Conservation (phyloP, 1,139 yeast species). For the Pichiaceae sp. region DNA sequence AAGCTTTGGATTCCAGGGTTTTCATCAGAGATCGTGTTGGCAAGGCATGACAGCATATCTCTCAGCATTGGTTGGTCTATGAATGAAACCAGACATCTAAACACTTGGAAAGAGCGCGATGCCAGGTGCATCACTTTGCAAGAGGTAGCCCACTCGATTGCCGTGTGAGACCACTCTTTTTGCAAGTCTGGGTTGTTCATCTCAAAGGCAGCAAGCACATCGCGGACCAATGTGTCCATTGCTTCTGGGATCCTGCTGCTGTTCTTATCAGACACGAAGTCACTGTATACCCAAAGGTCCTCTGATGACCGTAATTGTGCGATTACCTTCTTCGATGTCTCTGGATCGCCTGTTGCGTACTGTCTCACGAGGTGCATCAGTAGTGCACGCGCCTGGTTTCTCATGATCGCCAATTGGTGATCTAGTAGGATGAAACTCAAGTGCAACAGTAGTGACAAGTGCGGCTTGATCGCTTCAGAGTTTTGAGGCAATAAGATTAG, state of each 20-base stretch:
- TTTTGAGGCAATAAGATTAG: conserved; percentile 47
- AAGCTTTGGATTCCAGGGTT: conserved; percentile 90
- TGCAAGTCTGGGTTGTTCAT: conserved; percentile 40
- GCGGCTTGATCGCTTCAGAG: conserved; percentile 40
- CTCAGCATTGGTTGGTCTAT: conserved; percentile 84
- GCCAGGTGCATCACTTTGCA: conserved; percentile 98
- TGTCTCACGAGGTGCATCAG: conserved; percentile 67
- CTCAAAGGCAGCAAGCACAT: conserved; percentile 49
- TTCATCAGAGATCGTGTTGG: conserved; percentile 88
- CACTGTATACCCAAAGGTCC: conserved; percentile 80
- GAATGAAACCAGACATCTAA: conserved; percentile 70
- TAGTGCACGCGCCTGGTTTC: conserved; percentile 74
- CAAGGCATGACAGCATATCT: conserved; percentile 88
- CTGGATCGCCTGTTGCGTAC: conserved; percentile 45
- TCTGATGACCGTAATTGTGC: conserved; percentile 42
- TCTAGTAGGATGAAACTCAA: conserved; percentile 74
- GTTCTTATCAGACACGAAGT: conserved; percentile 63
- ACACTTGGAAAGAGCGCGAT: conserved; percentile 89
- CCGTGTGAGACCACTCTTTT: conserved; percentile 75
- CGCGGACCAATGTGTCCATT: conserved; percentile 74
- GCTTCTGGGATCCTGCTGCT: conserved; percentile 77
- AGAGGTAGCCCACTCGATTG: conserved; percentile 91
- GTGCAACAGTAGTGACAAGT: conserved; percentile 75
- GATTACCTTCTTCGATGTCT: conserved; percentile 44
- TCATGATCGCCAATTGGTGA: conserved; percentile 77